These are phyloP conservation scores for Neophaeococcomyces aloes DNA, from an alignment of 2,329 filamentous ascomycete genomes.

Conservation along the genomic window DNA sequence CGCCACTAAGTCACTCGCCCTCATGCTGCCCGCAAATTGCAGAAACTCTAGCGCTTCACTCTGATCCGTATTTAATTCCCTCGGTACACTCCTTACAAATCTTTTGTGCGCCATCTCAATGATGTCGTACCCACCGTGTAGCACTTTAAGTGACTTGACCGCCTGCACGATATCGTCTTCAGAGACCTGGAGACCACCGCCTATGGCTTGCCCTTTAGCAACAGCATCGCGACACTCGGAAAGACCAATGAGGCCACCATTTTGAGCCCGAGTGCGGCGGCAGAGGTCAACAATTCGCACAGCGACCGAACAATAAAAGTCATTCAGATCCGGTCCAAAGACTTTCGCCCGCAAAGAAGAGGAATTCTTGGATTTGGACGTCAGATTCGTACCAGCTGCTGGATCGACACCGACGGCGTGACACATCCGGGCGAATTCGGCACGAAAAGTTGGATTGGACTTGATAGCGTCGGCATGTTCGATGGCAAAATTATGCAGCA, in stretches of 20 bases:
- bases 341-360: constrained; percentile 87
- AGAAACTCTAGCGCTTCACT: constrained; percentile 83
- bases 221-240: constrained; percentile 69
- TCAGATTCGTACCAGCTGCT: constrained; percentile 55
- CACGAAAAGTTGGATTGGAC: constrained; percentile 86
- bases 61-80: constrained; percentile 91
- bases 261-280: constrained; percentile 72
- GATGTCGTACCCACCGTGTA: constrained; percentile 80
- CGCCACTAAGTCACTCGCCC: constrained; percentile 72
- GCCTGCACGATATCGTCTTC: constrained; percentile 91
- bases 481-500: constrained; percentile 88
- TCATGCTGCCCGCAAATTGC: constrained; percentile 82
- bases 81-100: constrained; percentile 86
- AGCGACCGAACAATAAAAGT: constrained; percentile 96
- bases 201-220: constrained; percentile 60
- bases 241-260: constrained; percentile 82
- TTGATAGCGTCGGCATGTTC: constrained; percentile 94
- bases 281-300: constrained; percentile 94
- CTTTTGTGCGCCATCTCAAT: constrained; percentile 71
- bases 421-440: constrained; percentile 98
- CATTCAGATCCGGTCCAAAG: constrained; percentile 81
- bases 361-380: constrained; percentile 36
- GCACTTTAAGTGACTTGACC: constrained; percentile 72
- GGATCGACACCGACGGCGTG: constrained; percentile 93
- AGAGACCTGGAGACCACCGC: constrained; percentile 63